Base-by-base conservation (phyloP, 768 basidiomycete genomes). In the Russula lepida region DNA sequence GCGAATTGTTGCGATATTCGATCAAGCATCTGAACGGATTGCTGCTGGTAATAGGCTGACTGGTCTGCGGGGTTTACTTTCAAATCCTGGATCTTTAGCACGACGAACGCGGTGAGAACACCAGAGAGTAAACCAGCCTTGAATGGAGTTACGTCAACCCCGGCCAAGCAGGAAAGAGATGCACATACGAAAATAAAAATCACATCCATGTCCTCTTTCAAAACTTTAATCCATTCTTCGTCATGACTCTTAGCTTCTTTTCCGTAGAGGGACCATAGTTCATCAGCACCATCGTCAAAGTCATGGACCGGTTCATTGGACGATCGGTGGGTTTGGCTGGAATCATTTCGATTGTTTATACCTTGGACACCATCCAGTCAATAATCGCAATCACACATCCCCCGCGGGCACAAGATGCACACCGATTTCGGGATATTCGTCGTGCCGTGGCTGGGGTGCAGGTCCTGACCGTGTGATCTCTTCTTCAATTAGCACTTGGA, bases 121-220 rank as follows among this genome's bases (percentile, higher is more conserved):
- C 37, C 58, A 27, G 62, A 60, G 43, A 63, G 55, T 27, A 63
- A 49, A 37, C 62, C 62, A 39, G 62, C 53, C 62, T 63, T 12
- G 51, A 25, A 21, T 6, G 15, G 25, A 23, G 3, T 8, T 25
- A 25, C n/a, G 51, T 52, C 21, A 35, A 49, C 8, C 7, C 19
- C 3, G 47, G 21, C 1, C 21, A 15, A 35, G 23, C 21, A 13
- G 8, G 15, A 15, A 17, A 21, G 25, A 23, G 6, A 25, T 25
- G 13, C 21, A 35, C 51, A 37, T 37, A 52, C 51, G 8, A 23
- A 52, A 35, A 37, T 23, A 17, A 52, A 33, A 4, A 52, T 13
- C 21, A 15, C 8, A 23, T 52, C 51, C 39, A 59, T 59, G 8
- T 59, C 58, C 1, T 13, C 50, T 52, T 39, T 44, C 41, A 58